Conservation (phyloP, 768 basidiomycete species). For the Mycena amicta region DNA sequence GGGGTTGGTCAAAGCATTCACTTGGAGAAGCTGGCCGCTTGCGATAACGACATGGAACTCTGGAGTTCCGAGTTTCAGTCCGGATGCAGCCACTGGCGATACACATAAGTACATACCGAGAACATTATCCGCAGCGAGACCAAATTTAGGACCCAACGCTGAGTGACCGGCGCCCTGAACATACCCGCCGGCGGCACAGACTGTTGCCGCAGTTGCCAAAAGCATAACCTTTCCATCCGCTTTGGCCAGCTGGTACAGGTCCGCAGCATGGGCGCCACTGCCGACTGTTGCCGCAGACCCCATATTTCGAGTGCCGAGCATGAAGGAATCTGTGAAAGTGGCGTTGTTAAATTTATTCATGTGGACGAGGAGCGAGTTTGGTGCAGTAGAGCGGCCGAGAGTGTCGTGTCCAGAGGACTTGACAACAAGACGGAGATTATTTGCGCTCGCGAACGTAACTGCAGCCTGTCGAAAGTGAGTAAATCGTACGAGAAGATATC, state of each 20-base stretch:
- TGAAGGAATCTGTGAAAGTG: conserved; percentile 24
- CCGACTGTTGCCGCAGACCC: conserved; percentile 33
- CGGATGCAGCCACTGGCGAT: too few relatives aligned
- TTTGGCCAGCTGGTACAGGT: conserved; percentile 25
- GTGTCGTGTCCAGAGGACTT: conserved; percentile 38
- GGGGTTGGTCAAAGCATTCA: neutral
- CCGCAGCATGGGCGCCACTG: conserved; percentile 28
- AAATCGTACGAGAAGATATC: too few relatives aligned
- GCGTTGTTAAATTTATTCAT: conserved; percentile 32
- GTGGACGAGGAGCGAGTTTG: conserved; percentile 33
- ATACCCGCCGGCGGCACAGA: conserved; percentile 36
- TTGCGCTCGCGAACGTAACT: conserved; percentile 29
- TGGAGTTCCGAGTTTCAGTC: too few relatives aligned
- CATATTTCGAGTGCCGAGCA: conserved; percentile 17
- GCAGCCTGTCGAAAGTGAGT: conserved; percentile 25
- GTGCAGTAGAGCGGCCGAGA: conserved; percentile 38
- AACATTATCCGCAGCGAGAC: conserved; percentile 28
- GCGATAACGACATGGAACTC: conserved; percentile 11
- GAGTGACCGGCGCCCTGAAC: conserved; percentile 39
- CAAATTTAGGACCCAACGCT: conserved; percentile 28
- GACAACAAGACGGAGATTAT: conserved; percentile 35
- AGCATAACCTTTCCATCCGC: conserved; percentile 28
- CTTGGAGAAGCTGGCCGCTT: conserved; percentile 3
- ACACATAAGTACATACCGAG: conserved; percentile 14
- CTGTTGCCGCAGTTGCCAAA: conserved; percentile 30